Evolutionary conservation across 495 filamentous ascomycete species (phyloP).

Genomic region (Antarctomyces pellizariae): DNA sequence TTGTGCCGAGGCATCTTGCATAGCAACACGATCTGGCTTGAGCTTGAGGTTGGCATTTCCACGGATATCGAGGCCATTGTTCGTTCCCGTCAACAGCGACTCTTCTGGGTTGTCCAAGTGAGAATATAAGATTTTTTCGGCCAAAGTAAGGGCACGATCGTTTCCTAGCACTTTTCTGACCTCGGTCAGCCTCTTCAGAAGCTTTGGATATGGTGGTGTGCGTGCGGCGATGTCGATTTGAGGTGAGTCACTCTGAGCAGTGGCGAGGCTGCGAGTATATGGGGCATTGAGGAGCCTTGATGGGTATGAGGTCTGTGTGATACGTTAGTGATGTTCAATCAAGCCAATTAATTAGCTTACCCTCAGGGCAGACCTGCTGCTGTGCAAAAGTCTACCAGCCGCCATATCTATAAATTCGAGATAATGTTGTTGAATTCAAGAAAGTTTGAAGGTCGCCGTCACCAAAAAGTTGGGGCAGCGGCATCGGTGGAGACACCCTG

Average conservation of each 20-base stretch:
- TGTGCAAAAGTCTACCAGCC: slow-evolving; percentile 9
- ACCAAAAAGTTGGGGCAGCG: no score
- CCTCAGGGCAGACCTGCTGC: slow-evolving; percentile 11
- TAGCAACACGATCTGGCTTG: slow-evolving; percentile 91
- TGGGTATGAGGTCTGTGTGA: slow-evolving; percentile 7
- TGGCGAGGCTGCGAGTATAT: slow-evolving; percentile 9
- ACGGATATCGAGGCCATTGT: slow-evolving; percentile 59
- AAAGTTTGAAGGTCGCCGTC: no score
- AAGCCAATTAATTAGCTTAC: slow-evolving; percentile 3
- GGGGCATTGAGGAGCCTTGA: slow-evolving; percentile 1
- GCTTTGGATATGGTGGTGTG: slow-evolving; percentile 31
- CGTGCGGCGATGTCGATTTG: slow-evolving; percentile 11
- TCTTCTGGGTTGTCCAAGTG: slow-evolving; percentile 78
- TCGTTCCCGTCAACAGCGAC: slow-evolving; percentile 51
- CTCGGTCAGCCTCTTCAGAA: slow-evolving; percentile 29
- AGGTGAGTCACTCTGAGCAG: slow-evolving; percentile 5
- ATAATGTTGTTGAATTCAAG: no score
- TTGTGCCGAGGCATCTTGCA: slow-evolving; percentile 97
- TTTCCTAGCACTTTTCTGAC: slow-evolving; percentile 52
- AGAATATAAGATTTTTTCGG: slow-evolving; percentile 95
- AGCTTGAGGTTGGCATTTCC: slow-evolving; percentile 87
- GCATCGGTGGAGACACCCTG: no score
- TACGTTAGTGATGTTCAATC: slow-evolving; percentile 5
- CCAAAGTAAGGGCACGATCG: slow-evolving; percentile 50
- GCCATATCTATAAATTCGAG: no score